phyloP scores from a whole-genome alignment of 2,329 filamentous ascomycete species.

The Colletotrichum sp. region DNA sequence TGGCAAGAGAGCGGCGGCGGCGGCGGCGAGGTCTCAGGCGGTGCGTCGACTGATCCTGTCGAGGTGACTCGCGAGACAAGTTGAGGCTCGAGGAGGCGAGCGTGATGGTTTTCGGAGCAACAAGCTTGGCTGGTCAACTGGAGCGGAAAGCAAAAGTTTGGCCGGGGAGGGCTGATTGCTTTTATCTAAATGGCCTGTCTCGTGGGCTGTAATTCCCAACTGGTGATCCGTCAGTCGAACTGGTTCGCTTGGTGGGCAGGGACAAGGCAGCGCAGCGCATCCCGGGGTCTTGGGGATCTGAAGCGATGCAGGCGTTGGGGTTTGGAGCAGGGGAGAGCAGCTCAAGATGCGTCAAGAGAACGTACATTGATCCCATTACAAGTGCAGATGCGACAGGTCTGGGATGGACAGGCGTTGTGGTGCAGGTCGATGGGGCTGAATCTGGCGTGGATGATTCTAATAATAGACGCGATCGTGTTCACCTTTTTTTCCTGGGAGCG shows the following conservation, averaged over 20 bases:
- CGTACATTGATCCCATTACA: conserved; percentile 25
- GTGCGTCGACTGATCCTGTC: conserved; percentile 3
- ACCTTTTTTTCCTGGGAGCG: conserved; percentile 27
- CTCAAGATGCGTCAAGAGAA: conserved; percentile 15
- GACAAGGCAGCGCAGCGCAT: conserved; percentile 11
- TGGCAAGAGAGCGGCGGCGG: not conserved
- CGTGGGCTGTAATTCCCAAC: conserved; percentile 4
- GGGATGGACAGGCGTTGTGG: conserved; percentile 33
- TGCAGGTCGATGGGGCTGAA: conserved; percentile 53
- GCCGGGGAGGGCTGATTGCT: conserved; percentile 13
- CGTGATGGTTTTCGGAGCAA: not conserved
- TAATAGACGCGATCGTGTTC: conserved; percentile 55
- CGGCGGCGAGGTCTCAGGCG: conserved; percentile 16
- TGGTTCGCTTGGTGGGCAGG: not conserved
- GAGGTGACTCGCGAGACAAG: not conserved
- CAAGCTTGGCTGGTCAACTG: conserved; percentile 14
- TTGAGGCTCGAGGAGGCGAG: conserved; percentile 7
- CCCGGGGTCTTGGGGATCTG: conserved; percentile 1
- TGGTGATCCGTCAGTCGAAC: conserved; percentile 17
- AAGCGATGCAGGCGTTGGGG: conserved; percentile 1
- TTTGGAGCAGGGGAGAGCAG: conserved; percentile 13
- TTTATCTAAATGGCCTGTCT: conserved; percentile 20
- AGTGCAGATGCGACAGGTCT: conserved; percentile 23
- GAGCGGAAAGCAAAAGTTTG: conserved; percentile 8
- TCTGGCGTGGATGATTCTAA: conserved; percentile 57